Evolutionary conservation across 2,329 filamentous ascomycete genomes (phyloP).

Genomic region (Colletotrichum kahawae): DNA sequence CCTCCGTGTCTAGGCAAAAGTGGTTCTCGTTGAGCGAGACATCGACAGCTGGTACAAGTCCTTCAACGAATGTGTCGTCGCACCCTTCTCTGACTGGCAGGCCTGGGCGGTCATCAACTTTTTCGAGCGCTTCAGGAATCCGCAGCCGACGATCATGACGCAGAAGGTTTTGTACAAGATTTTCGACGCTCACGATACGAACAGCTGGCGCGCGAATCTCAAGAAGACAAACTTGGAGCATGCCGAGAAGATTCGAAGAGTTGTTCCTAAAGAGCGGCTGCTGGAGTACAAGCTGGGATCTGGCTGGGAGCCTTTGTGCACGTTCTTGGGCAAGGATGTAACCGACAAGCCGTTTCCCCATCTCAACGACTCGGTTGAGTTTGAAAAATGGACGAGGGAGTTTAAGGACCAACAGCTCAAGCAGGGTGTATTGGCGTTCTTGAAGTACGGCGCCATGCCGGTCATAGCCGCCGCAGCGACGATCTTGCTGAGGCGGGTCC

Average conservation of each 20-base stretch:
- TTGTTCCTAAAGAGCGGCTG: constrained; percentile 14
- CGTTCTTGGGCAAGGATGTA: constrained; percentile 39
- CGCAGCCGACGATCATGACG: neutral
- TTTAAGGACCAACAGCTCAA: neutral
- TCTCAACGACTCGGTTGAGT: constrained; percentile 27
- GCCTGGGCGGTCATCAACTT: neutral
- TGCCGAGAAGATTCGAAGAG: neutral
- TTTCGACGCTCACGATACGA: neutral
- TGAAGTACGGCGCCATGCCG: neutral
- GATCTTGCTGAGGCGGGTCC: neutral
- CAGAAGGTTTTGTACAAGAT: neutral
- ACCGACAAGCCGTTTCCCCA: constrained; percentile 37
- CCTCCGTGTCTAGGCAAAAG: constrained; percentile 31
- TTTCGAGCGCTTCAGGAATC: neutral
- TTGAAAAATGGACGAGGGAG: neutral
- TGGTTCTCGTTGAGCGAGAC: constrained; percentile 39
- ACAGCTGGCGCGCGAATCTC: neutral
- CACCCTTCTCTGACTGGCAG: neutral
- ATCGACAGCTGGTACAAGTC: constrained; percentile 30
- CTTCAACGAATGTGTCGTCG: neutral
- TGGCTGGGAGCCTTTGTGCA: constrained; percentile 41
- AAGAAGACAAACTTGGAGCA: neutral
- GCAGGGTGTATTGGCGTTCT: neutral
- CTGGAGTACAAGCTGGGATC: constrained; percentile 41
- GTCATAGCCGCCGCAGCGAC: neutral